Percentiles rank a stretch among this genome's conserved stretches.
Evolutionary conservation across 2,329 filamentous ascomycete genomes (phyloP).

Genomic region (Pezicula rhizophila): DNA sequence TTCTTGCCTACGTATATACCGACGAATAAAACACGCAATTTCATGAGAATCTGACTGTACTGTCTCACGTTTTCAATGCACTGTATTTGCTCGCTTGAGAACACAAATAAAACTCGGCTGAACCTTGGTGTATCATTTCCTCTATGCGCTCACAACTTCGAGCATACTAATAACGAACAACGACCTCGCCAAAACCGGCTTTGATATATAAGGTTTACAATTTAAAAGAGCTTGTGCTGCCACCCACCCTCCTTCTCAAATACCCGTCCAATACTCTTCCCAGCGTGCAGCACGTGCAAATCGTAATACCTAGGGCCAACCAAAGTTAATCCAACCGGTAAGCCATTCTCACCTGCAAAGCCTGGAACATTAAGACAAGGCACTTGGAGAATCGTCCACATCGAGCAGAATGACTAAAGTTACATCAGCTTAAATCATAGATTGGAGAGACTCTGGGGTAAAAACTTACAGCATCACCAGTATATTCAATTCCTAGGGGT

Average conservation of each 20-base stretch:
- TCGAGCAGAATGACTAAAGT: constrained; percentile 22
- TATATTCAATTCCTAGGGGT: constrained; percentile 44
- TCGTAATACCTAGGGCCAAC: constrained; percentile 42
- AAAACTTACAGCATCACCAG: constrained; percentile 44
- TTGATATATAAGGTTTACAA: neutral
- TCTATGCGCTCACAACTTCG: too few species aligned
- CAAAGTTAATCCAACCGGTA: constrained; percentile 55
- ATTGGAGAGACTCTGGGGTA: neutral
- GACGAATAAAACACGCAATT: neutral
- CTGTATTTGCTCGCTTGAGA: too few species aligned
- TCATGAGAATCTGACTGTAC: neutral
- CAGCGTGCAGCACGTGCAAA: constrained; percentile 33
- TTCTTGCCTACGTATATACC: too few species aligned
- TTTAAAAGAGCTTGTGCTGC: constrained; percentile 16
- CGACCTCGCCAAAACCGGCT: too few species aligned
- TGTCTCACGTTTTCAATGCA: neutral
- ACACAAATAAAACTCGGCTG: too few species aligned
- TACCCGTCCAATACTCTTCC: constrained; percentile 34
- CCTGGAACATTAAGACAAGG: constrained; percentile 61
- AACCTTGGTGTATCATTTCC: too few species aligned
- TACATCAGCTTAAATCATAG: neutral
- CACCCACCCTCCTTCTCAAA: constrained; percentile 34
- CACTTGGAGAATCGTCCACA: constrained; percentile 42
- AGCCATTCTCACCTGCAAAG: constrained; percentile 47
- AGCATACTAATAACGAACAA: too few species aligned